Evolutionary conservation across 768 basidiomycete genomes (phyloP).

Genomic region (Amanita polypyramis): DNA sequence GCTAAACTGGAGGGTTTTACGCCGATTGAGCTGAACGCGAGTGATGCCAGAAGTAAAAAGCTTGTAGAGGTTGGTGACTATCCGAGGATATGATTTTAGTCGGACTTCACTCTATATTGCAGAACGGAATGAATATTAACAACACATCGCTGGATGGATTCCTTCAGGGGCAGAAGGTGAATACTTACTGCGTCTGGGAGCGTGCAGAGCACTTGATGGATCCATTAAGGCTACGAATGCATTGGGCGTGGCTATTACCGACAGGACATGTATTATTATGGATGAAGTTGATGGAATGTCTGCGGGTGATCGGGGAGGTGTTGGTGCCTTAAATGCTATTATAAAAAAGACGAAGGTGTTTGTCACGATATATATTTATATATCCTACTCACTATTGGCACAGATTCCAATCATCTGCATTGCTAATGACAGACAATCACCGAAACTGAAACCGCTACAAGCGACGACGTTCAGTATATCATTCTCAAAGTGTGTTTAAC

Average conservation of each 20-base stretch:
- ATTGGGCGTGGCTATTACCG: conserved; percentile 64
- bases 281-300: conserved; percentile 99
- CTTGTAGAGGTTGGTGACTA: conserved; percentile 67
- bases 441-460: conserved; percentile 83
- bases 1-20: conserved; percentile 87
- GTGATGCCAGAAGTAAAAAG: conserved; percentile 93
- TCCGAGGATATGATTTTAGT: neutral
- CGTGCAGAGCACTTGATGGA: neutral
- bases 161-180: conserved; percentile 48
- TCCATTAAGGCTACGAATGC: conserved; percentile 40
- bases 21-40: conserved; percentile 93
- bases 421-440: conserved; percentile 81
- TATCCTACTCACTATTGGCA: neutral
- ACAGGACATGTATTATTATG: conserved; percentile 88
- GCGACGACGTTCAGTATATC: conserved; percentile 61
- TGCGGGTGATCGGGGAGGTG: conserved; percentile 92
- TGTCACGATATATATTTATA: neutral
- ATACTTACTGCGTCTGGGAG: conserved; percentile 8
- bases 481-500: conserved; percentile 58
- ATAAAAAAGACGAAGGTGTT: conserved; percentile 87
- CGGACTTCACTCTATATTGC: neutral
- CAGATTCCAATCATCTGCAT: conserved; percentile 97
- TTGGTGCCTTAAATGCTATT: conserved; percentile 83
- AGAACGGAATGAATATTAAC: conserved; percentile 87
- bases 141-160: conserved; percentile 86